Conservation (phyloP, 129 eudicot species). For the Scalesia atractyloides region DNA sequence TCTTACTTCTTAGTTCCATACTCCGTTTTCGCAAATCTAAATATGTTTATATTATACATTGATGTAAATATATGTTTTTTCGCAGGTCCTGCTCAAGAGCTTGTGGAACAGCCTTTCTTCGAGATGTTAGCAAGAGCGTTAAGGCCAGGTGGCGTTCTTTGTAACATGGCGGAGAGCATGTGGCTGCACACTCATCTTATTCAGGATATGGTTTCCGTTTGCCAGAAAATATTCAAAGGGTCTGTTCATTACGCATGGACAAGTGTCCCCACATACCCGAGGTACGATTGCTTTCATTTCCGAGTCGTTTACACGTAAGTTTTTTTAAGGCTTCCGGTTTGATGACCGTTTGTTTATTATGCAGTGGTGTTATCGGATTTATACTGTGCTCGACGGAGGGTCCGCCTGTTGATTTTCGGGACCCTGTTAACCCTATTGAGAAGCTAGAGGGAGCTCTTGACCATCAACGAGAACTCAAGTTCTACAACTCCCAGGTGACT, state of each 20-base stretch:
- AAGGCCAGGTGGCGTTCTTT: slow-evolving; percentile 96
- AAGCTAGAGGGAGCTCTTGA: slow-evolving; percentile 76
- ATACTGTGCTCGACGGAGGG: slow-evolving; percentile 85
- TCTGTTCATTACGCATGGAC: slow-evolving; percentile 98
- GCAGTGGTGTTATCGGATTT: slow-evolving; percentile 93
- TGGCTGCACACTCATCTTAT: slow-evolving; percentile 99
- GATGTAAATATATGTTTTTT: not conserved
- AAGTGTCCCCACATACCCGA: slow-evolving; percentile 96
- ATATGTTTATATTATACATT: not conserved
- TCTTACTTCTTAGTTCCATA: not conserved
- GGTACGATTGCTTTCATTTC: slow-evolving; percentile 41
- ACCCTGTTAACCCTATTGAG: slow-evolving; percentile 90
- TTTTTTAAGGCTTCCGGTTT: not conserved
- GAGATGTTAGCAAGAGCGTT: slow-evolving; percentile 85
- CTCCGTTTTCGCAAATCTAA: not conserved
- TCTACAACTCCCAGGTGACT: slow-evolving; percentile 84
- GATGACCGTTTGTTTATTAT: slow-evolving; percentile 12
- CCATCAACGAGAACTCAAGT: slow-evolving; percentile 63
- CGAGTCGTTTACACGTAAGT: not conserved
- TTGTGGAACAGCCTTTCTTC: slow-evolving; percentile 91
- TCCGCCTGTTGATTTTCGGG: slow-evolving; percentile 69
- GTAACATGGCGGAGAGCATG: slow-evolving; percentile 98
- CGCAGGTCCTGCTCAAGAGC: slow-evolving; percentile 93
- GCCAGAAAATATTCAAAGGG: slow-evolving; percentile 75
- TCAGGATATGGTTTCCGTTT: slow-evolving; percentile 72